Evolutionary conservation across 306 rosid genomes (phyloP).

Genomic region (Prunus armeniaca): DNA sequence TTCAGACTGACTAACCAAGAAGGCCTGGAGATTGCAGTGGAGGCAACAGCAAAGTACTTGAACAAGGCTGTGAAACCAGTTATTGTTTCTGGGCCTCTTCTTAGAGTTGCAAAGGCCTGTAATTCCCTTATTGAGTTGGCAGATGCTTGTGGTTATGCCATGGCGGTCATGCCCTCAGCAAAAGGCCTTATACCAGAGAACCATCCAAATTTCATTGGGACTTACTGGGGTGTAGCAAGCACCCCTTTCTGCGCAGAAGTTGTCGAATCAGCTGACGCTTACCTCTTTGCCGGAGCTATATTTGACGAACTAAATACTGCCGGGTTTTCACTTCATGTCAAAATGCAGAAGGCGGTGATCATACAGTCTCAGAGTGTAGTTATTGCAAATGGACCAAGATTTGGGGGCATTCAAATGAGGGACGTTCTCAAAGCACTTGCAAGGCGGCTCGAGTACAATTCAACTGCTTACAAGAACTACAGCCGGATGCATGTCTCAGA

Average conservation of each 20-base stretch:
- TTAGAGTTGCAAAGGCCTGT: too few relatives aligned
- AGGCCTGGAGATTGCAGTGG: too few relatives aligned
- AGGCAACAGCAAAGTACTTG: too few relatives aligned
- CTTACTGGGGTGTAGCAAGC: slow-evolving; percentile 11
- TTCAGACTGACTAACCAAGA: too few relatives aligned
- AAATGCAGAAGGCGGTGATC: neutral
- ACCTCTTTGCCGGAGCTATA: slow-evolving; percentile 7
- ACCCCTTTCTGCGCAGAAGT: neutral
- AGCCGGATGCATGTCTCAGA: neutral
- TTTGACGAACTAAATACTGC: neutral
- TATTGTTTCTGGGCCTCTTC: too few relatives aligned
- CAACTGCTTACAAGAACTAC: neutral
- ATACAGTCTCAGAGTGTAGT: neutral
- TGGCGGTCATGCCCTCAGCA: too few relatives aligned
- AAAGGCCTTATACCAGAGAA: neutral
- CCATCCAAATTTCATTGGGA: slow-evolving; percentile 1
- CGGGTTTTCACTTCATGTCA: slow-evolving; percentile 1
- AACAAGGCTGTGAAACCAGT: too few relatives aligned
- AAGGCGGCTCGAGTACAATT: neutral
- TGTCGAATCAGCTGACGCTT: slow-evolving; percentile 6
- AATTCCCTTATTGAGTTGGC: too few relatives aligned
- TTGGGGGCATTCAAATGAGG: slow-evolving; percentile 6
- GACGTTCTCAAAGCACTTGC: slow-evolving; percentile 6
- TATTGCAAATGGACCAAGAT: slow-evolving; percentile 9
- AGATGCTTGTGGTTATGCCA: too few relatives aligned